Percentiles rank a stretch among this genome's conserved stretches.
Conservation (phyloP, 106 monocot species). For the Allium sativum region DNA sequence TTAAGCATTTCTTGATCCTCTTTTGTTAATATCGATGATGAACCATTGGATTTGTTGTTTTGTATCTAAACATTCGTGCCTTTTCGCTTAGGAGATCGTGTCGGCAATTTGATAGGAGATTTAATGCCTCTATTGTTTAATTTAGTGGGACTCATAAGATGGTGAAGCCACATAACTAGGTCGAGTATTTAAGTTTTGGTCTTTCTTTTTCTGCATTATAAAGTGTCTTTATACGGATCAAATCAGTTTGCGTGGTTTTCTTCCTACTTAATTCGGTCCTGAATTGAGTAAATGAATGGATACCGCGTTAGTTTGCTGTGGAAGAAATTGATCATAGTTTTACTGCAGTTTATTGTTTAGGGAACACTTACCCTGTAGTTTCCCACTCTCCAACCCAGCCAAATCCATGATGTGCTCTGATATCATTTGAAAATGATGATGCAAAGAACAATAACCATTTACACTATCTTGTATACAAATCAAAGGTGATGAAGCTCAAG, state of each 20-base stretch:
- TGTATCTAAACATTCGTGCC: not conserved
- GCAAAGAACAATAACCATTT: no score
- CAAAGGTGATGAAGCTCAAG: no score
- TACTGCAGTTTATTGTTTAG: no score
- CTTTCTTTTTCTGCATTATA: slow-evolving; percentile 70
- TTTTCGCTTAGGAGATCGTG: slow-evolving; percentile 28
- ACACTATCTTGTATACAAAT: no score
- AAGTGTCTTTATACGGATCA: slow-evolving; percentile 59
- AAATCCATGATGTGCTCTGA: slow-evolving; percentile 84
- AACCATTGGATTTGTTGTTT: not conserved
- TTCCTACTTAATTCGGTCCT: slow-evolving; percentile 45
- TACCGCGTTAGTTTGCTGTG: no score
- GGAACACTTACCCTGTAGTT: slow-evolving; percentile 72
- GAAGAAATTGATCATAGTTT: not conserved
- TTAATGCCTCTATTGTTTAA: slow-evolving; percentile 24
- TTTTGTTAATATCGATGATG: slow-evolving; percentile 18
- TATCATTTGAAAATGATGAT: no score
- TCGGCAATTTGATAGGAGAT: slow-evolving; percentile 43
- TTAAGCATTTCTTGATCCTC: slow-evolving; percentile 54
- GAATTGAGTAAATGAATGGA: slow-evolving; percentile 4
- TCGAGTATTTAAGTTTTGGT: slow-evolving; percentile 67
- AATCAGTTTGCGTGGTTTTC: slow-evolving; percentile 11
- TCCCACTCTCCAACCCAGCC: slow-evolving; percentile 98
- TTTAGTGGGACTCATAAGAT: slow-evolving; percentile 39
- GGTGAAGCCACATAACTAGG: slow-evolving; percentile 71